These are phyloP conservation scores for Penicillium sp. DNA, from an alignment of 2,329 filamentous ascomycete species.

Conservation along the genomic window DNA sequence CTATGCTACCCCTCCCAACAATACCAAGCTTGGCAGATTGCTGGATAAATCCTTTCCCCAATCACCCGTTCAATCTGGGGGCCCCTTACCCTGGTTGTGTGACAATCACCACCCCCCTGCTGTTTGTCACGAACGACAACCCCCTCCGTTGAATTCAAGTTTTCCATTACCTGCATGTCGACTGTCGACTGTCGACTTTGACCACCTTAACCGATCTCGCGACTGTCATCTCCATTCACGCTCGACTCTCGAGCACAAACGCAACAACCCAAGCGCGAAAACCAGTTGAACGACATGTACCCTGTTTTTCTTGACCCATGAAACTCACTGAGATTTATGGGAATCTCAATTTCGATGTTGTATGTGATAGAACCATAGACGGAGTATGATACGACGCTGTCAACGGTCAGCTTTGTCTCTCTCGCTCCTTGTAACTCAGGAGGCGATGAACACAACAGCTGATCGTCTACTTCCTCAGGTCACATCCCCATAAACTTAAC, in stretches of 20 bases:
- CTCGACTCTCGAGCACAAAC: slow-evolving; percentile 5
- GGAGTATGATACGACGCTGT: neutral
- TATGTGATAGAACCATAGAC: slow-evolving; percentile 1
- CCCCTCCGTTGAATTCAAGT: slow-evolving; percentile 2
- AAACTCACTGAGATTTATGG: neutral
- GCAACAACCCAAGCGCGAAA: slow-evolving; percentile 1
- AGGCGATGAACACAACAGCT: neutral
- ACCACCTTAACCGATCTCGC: slow-evolving; percentile 3
- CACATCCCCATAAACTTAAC: neutral
- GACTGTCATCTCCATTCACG: slow-evolving; percentile 2
- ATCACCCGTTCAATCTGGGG: slow-evolving; percentile 15
- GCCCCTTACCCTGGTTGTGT: slow-evolving; percentile 17
- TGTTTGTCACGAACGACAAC: slow-evolving; percentile 5
- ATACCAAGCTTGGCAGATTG: slow-evolving; percentile 3
- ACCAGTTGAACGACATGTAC: slow-evolving; percentile 6
- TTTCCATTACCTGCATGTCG: slow-evolving; percentile 13
- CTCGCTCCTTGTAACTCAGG: neutral
- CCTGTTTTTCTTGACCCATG: slow-evolving; percentile 1
- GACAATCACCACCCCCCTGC: slow-evolving; percentile 10
- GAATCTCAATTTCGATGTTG: slow-evolving; percentile 1
- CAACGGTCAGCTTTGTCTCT: neutral
- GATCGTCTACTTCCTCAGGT: neutral
- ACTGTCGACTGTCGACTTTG: slow-evolving; percentile 7
- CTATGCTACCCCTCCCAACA: slow-evolving; percentile 3
- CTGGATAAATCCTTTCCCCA: slow-evolving; percentile 4